A percentile compares a stretch with the other conserved stretches of the same genome.
phyloP scores from a whole-genome alignment of 176 grass and related monocot species.

The Canna indica region DNA sequence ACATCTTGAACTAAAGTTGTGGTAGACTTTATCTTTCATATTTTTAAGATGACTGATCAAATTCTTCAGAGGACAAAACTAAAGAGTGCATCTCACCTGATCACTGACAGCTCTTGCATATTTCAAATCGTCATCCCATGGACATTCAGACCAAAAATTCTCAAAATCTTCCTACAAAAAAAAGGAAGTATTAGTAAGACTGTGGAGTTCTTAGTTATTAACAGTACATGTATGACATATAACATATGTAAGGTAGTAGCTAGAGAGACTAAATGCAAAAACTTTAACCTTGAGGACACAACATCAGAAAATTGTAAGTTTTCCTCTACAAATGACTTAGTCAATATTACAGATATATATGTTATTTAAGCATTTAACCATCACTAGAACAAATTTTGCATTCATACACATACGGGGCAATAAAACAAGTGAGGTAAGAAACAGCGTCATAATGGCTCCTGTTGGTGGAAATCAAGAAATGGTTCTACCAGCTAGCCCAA shows the following conservation, averaged over 20 bases:
- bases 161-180: conserved; percentile 83
- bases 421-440: too few relatives aligned
- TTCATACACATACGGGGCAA: not conserved
- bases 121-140: conserved; percentile 96
- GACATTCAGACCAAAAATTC: conserved; percentile 98
- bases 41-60: not conserved
- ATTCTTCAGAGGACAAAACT: not conserved
- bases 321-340: not conserved
- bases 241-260: not conserved
- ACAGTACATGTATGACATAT: too few relatives aligned
- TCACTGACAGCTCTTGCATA: conserved; percentile 77
- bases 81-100: conserved; percentile 39
- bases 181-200: conserved; percentile 4
- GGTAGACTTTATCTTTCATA: not conserved
- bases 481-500: not conserved
- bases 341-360: not conserved
- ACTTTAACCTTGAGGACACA: not conserved
- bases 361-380: not conserved
- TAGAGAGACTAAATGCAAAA: not conserved
- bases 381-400: not conserved
- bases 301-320: not conserved
- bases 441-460: too few relatives aligned
- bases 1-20: not conserved
- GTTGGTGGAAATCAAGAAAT: not conserved
- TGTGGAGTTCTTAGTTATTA: not conserved